Evolutionary conservation across 768 basidiomycete species (phyloP).

Genomic region (Russula earlei): DNA sequence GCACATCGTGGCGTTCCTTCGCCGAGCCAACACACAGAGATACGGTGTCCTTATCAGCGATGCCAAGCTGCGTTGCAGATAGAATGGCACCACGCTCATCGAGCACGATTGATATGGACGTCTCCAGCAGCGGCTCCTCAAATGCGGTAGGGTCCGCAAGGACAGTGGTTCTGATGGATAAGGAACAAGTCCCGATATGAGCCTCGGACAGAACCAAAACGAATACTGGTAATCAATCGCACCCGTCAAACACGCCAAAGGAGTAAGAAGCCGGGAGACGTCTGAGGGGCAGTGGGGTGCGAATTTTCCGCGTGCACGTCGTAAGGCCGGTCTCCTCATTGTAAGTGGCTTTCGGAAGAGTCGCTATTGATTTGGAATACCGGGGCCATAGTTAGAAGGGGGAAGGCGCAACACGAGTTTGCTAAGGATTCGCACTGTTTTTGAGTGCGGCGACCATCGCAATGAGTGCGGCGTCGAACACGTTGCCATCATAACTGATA

Average conservation of each 20-base stretch:
- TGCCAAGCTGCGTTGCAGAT: slow-evolving; percentile 47
- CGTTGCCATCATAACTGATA: slow-evolving; percentile 97
- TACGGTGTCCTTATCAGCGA: slow-evolving; percentile 30
- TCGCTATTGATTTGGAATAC: slow-evolving; percentile 36
- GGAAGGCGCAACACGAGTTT: not conserved
- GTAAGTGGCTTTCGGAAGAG: slow-evolving; percentile 60
- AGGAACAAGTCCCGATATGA: not conserved
- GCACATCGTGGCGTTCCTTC: slow-evolving; percentile 15
- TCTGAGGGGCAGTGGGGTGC: slow-evolving; percentile 38
- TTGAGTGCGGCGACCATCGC: slow-evolving; percentile 81
- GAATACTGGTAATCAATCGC: too few relatives aligned
- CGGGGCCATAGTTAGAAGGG: not conserved
- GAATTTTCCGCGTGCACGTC: slow-evolving; percentile 46
- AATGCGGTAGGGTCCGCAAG: slow-evolving; percentile 83
- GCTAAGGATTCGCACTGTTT: slow-evolving; percentile 51
- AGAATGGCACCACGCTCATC: slow-evolving; percentile 41
- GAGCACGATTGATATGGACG: slow-evolving; percentile 54
- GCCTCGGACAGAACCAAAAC: not conserved
- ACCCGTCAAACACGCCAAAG: slow-evolving; percentile 83
- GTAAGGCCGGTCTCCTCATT: slow-evolving; percentile 58
- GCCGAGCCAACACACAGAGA: slow-evolving; percentile 34
- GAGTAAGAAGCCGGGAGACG: slow-evolving; percentile 43
- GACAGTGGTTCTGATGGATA: slow-evolving; percentile 43
- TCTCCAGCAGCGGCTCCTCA: slow-evolving; percentile 79
- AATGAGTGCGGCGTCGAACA: slow-evolving; percentile 80